Evolutionary conservation across 1,139 yeast species (phyloP), one percentile per base, ranked within the genome.

Genomic region (Candida tropicalis): DNA sequence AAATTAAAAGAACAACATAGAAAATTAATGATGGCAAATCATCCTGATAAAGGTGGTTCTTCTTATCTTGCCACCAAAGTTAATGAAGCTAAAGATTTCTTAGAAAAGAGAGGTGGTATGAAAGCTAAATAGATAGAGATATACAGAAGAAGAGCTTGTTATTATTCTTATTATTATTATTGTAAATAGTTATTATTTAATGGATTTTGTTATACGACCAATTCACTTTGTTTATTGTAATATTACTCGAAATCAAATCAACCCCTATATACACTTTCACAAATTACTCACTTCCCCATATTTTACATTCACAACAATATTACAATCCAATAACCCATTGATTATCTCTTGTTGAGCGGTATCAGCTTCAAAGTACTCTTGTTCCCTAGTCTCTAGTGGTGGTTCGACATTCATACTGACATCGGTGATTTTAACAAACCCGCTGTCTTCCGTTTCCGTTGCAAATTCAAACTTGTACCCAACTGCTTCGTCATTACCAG

Each of bases 1-100:
- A 87, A 82, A 60, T 75, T 93, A 59, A 91, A 93, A 66, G 98
- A 91, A 51, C 88, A 87, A 42, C 99, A 93, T 66, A 82, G 99
- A 69, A 81, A 79, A 62, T 63, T 73, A 48, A 87, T 88, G 70
- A 90, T 93, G 97, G 74, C 93, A 63, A 93, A 93, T 68, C 99
- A 93, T 62, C 99, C 99, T 10, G 99, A 93, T 70, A 87, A 95
- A 62, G 99, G 99, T 41, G 99, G 99, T 8, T 87, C 96, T 15
- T 93, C 98, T 31, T 91, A 81, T 59, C 66, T 93, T 60, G 99
- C 99, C 48, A 91, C 98, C 39, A 93, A 93, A 73, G 90, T 93
- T 54, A 93, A 93, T 64, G 98, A 93, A 69, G 98, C 99, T 42
- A 93, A 93, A 66, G 97, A 90, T 58, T 84, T 90, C 62, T 75